A percentile compares a stretch with the other conserved stretches of the same genome.
phyloP scores from a whole-genome alignment of 2,329 filamentous ascomycete species.

The Paraphoma chrysanthemicola region DNA sequence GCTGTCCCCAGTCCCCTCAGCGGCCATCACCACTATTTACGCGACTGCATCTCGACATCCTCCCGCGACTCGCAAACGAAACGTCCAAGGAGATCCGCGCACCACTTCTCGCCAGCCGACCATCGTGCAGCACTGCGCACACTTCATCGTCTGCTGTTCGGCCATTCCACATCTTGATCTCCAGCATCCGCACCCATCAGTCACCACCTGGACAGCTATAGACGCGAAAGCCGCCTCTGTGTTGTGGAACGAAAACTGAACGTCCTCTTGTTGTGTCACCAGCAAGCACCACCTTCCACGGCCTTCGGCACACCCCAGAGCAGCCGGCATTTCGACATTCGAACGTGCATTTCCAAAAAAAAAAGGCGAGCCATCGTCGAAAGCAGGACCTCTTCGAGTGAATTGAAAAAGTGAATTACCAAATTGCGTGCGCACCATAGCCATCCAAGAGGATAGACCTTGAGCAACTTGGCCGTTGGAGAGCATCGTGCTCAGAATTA shows the following conservation, averaged over 20 bases:
- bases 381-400: not conserved
- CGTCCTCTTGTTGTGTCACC: slow-evolving; percentile 7
- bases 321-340: not conserved
- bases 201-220: not conserved
- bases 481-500: not conserved
- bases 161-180: not conserved
- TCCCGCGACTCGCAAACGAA: not conserved
- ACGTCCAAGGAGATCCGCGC: not conserved
- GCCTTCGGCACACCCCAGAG: slow-evolving; percentile 1
- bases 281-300: not conserved
- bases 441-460: not conserved
- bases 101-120: not conserved
- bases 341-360: not conserved
- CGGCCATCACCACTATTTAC: slow-evolving; percentile 10
- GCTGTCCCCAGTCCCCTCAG: slow-evolving; percentile 20
- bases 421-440: not conserved
- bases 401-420: not conserved
- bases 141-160: no score
- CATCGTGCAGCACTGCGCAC: no score
- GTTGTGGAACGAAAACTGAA: slow-evolving; percentile 11
- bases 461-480: not conserved
- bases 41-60: slow-evolving; percentile 7
- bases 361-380: not conserved
- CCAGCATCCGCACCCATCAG: not conserved
- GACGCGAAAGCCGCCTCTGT: slow-evolving; percentile 16